A percentile compares a stretch with the other conserved stretches of the same genome.
phyloP scores from a whole-genome alignment of 1,139 yeast genomes.

The Schwanniomyces etchellsii region DNA sequence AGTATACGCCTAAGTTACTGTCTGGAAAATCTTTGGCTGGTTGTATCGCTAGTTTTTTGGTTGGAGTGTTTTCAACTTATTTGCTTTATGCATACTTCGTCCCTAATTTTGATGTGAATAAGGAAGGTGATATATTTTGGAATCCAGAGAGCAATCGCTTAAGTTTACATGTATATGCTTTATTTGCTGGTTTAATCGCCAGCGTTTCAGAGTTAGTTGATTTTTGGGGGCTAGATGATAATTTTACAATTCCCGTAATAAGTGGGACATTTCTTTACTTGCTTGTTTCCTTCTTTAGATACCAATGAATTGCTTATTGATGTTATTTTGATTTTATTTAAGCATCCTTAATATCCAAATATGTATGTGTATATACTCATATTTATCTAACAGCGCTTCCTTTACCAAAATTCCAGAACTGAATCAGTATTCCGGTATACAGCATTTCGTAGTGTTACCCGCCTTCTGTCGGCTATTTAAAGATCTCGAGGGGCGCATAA shows the following conservation, averaged over 20 bases:
- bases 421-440: too few relatives aligned
- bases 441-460: too few relatives aligned
- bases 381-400: too few relatives aligned
- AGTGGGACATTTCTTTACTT: constrained; percentile 60
- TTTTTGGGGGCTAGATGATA: constrained; percentile 76
- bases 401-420: too few relatives aligned
- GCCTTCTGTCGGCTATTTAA: too few relatives aligned
- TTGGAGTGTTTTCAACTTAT: constrained; percentile 66
- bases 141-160: constrained; percentile 53
- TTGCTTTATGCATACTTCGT: constrained; percentile 67
- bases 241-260: constrained; percentile 86
- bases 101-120: constrained; percentile 51
- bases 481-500: too few relatives aligned
- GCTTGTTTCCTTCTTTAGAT: constrained; percentile 27
- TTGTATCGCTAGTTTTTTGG: constrained; percentile 70
- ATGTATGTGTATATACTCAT: not conserved
- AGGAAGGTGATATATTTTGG: constrained; percentile 59
- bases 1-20: constrained; percentile 73
- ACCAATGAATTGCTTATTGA: too few relatives aligned
- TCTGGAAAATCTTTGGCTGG: constrained; percentile 84
- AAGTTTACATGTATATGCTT: constrained; percentile 44
- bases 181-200: constrained; percentile 74
- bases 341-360: not conserved
- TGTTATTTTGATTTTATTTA: too few relatives aligned
- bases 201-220: constrained; percentile 82